Base-by-base conservation (phyloP, 495 filamentous ascomycete genomes). In the Pseudoneurospora amorphoporcata region DNA sequence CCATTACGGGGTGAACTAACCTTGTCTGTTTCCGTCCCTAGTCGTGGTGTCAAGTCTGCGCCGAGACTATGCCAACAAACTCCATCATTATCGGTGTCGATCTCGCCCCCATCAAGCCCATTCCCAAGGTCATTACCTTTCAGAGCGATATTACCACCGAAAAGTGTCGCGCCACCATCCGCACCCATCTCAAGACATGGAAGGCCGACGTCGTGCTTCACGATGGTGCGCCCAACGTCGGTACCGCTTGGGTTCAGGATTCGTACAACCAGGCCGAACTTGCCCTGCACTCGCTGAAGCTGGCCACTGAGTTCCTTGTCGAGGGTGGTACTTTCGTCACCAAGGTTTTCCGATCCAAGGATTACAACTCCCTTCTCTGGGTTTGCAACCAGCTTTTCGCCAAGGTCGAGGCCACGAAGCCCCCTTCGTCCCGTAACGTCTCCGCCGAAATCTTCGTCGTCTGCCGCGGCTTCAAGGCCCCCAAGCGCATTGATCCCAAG, bases 371-470 rank as follows among this genome's bases (percentile, higher is more conserved):
- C 68, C 84, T 99, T 65, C 88, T 98, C 68, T 99, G 95, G 95
- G 95, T 98, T 53, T 96, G 97, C 86, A 97, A 97, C 77, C 96
- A 98, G 80, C 86, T 98, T 3, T 99, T 99, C 84, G 86, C 85
- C 38, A 95, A 94, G 65, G 95, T 99, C 69, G 94, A 98, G 77
- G 94, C 95, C 6, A 99, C 95, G 9, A 99, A 99, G 82, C 95
- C 95, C 14, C 95, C 95, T 5, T 97, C 95, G 4, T 97, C 93
- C 2, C 86, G 95, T 83, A 97, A 94, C 74, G 95, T 98, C 37
- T 97, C 94, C 35, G 95, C 95, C 71, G 95, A 98, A 86, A 98
- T 98, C 69, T 98, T 98, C 85, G 95, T 98, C 74, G 95, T 98
- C 29, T 98, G 95, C 80, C 90, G 90, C 70, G 95, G 94, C 4